phyloP scores from a whole-genome alignment of 805 yeast species.

The Barnettozyma salicaria region DNA sequence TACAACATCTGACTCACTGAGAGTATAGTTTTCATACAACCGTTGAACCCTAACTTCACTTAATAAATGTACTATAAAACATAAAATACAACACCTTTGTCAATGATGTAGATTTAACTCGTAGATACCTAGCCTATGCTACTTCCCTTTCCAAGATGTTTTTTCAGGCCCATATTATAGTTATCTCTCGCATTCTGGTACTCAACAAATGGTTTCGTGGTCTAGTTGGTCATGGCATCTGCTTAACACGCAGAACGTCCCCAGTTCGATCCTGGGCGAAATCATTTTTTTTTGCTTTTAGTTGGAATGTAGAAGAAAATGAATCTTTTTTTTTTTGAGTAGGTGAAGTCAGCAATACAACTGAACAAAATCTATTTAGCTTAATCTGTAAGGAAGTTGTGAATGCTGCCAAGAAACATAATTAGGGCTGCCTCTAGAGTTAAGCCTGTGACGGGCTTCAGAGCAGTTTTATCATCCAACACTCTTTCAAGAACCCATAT shows the following conservation, averaged over 20 bases:
- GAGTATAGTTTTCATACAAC: too few relatives aligned
- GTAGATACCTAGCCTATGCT: too few relatives aligned
- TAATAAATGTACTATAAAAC: too few relatives aligned
- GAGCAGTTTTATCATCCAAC: neutral
- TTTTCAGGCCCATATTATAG: too few relatives aligned
- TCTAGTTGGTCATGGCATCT: slow-evolving; percentile 99
- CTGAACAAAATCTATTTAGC: too few relatives aligned
- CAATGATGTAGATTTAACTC: too few relatives aligned
- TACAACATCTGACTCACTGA: neutral
- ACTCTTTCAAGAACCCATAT: too few relatives aligned
- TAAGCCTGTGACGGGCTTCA: neutral
- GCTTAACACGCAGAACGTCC: slow-evolving; percentile 99
- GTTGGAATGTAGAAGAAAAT: too few relatives aligned
- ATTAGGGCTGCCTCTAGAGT: neutral
- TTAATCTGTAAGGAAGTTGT: neutral
- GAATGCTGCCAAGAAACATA: slow-evolving; percentile 2
- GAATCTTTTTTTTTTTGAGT: neutral
- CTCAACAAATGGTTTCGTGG: slow-evolving; percentile 70
- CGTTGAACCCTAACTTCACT: too few relatives aligned
- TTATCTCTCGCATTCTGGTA: neutral
- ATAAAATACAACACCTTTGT: too few relatives aligned
- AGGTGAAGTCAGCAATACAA: neutral
- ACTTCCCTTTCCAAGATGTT: too few relatives aligned
- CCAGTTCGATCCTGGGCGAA: slow-evolving; percentile 99
- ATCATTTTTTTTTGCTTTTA: slow-evolving; percentile 42